Evolutionary conservation across 2,329 filamentous ascomycete species (phyloP).

Genomic region (Aspergillus sclerotialis): DNA sequence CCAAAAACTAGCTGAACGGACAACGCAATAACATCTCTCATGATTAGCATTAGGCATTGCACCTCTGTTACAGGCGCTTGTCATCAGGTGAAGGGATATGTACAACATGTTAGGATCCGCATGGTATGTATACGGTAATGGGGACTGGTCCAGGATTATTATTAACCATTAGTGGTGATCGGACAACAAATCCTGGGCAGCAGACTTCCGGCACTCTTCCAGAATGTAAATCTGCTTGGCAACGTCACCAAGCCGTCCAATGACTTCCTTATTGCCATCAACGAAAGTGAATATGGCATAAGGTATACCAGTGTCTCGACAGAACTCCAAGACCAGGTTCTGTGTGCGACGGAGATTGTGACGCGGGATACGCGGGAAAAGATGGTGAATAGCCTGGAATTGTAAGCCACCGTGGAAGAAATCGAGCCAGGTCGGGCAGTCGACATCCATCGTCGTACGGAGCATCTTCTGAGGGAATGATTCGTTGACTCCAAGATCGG

Average conservation of each 20-base stretch:
- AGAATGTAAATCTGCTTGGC: conserved; percentile 71
- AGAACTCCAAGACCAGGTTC: conserved; percentile 72
- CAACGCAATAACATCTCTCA: too few species aligned
- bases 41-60: too few species aligned
- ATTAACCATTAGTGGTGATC: conserved; percentile 28
- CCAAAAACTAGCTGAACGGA: too few species aligned
- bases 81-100: too few species aligned
- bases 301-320: conserved; percentile 71
- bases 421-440: conserved; percentile 80
- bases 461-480: conserved; percentile 88
- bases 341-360: conserved; percentile 75
- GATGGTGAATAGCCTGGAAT: conserved; percentile 82
- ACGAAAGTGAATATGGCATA: conserved; percentile 83
- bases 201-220: conserved; percentile 61
- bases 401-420: conserved; percentile 85
- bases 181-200: conserved; percentile 24
- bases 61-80: too few species aligned
- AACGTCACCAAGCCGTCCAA: conserved; percentile 69
- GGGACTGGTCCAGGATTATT: too few species aligned
- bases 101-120: too few species aligned
- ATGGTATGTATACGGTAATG: too few species aligned
- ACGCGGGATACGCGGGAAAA: conserved; percentile 75
- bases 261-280: conserved; percentile 73
- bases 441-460: conserved; percentile 88
- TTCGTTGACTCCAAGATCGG: conserved; percentile 74